phyloP scores from a whole-genome alignment of 805 yeast species.

The Metschnikowia kunwiensis region DNA sequence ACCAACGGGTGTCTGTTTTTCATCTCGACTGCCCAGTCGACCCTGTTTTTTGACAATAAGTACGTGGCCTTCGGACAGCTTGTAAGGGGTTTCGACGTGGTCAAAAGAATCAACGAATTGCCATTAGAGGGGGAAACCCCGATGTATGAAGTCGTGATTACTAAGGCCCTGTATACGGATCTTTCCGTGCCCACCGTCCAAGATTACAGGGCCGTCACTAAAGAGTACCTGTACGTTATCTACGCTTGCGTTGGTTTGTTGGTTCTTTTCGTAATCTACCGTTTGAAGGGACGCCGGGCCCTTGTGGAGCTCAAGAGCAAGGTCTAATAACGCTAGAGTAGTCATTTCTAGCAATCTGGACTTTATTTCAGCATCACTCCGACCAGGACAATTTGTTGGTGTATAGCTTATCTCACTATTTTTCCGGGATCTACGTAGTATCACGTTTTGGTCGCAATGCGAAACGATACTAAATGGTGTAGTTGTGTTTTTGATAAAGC shows the following conservation, averaged over 20 bases:
- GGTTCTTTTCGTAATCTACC: conserved; percentile 5
- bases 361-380: no score
- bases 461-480: no score
- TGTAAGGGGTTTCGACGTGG: conserved; percentile 21
- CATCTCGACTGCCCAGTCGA: conserved; percentile 19
- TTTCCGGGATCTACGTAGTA: no score
- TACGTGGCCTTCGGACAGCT: conserved; percentile 31
- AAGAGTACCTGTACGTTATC: conserved; percentile 14
- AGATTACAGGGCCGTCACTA: conserved; percentile 7
- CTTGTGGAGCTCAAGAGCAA: conserved; percentile 14
- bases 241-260: conserved; percentile 8
- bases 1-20: conserved; percentile 27
- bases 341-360: no score
- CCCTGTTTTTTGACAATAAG: conserved; percentile 20
- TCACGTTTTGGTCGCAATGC: no score
- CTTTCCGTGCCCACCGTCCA: conserved; percentile 4
- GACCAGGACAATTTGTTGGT: no score
- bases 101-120: conserved; percentile 13
- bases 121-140: conserved; percentile 10
- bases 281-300: conserved; percentile 13
- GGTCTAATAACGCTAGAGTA: no score
- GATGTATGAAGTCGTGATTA: conserved; percentile 8
- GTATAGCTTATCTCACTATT: no score
- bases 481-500: no score
- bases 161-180: conserved; percentile 4